Base-by-base conservation (phyloP, 169 alveolate genomes). In the Cryptosporidium baileyi region DNA sequence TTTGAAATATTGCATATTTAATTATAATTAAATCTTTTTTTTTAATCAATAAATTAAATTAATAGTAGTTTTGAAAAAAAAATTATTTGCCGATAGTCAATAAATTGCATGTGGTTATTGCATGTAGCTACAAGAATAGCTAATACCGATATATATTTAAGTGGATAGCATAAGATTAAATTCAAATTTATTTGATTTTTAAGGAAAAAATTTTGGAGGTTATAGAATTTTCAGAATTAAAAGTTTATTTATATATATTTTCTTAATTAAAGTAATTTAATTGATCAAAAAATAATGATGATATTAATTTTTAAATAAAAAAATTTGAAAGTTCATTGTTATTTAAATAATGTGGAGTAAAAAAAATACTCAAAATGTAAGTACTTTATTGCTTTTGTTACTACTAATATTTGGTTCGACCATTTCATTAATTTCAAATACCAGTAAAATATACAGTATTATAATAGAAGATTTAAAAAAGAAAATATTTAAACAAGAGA, bases 401-500 rank as follows among this genome's bases (percentile, higher is more conserved):
- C 24, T 62, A 28, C 47, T 67, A 51, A 40, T 47, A 44, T 67
- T 67, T 67, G 82, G 82, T 8, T 67, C 82, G 3, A 17, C 40
- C 28, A 67, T 67, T 28, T 45, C 82, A 2, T 32, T 67, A 34
- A 67, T 67, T 19, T 67, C 82, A 47, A 67, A 67, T 32, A 67
- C 82, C 9, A 47, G 82, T 15, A 67, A 67, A 67, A 51, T 67
- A 67, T 67, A 67, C 26, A 51, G 82, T 47, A 67, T 67, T 30
- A 67, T 67, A 26, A 67, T 67, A 15, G 63, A 67, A n/a, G 82
- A 67, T 45, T 54, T 67, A n/a, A 67, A 67, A 47, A 67, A 47
- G 47, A 47, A 45, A 19, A 24, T 67, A 9, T 67, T 67, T 67
- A 67, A 67, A 26, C 59, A 67, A 47, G 82, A 67, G 30, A 26